phyloP scores from a whole-genome alignment of 768 basidiomycete species.

The Boletus subcaerulescens region DNA sequence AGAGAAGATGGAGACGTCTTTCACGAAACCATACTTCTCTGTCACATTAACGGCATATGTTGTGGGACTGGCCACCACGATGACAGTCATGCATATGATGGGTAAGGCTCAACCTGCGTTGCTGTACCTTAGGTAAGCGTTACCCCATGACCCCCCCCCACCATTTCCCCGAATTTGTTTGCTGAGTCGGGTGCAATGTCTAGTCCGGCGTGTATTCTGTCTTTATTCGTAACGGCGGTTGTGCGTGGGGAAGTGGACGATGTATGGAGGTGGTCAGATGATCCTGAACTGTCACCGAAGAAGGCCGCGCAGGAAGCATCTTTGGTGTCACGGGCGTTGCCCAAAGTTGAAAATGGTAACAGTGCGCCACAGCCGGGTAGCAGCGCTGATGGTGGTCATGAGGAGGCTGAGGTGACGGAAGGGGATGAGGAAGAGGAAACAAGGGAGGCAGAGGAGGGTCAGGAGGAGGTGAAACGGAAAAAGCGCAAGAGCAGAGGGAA shows the following conservation, averaged over 20 bases:
- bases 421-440: slow-evolving; percentile 12
- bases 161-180: background rate
- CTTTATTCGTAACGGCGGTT: slow-evolving; percentile 58
- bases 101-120: slow-evolving; percentile 85
- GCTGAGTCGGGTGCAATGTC: background rate
- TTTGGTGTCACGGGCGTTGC: slow-evolving; percentile 11
- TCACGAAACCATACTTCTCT: slow-evolving; percentile 73
- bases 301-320: slow-evolving; percentile 12
- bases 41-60: slow-evolving; percentile 70
- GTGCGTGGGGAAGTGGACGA: slow-evolving; percentile 65
- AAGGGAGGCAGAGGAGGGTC: background rate
- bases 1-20: slow-evolving; percentile 33
- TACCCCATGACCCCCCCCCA: background rate
- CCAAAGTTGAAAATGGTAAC: slow-evolving; percentile 16
- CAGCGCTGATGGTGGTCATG: slow-evolving; percentile 15
- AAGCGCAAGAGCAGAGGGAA: slow-evolving; percentile 21
- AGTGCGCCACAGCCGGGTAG: slow-evolving; percentile 13
- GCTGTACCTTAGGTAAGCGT: slow-evolving; percentile 77
- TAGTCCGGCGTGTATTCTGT: slow-evolving; percentile 75
- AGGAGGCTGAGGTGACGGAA: slow-evolving; percentile 1
- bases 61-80: slow-evolving; percentile 68
- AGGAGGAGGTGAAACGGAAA: slow-evolving; percentile 8
- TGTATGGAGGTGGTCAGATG: slow-evolving; percentile 74
- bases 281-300: slow-evolving; percentile 29
- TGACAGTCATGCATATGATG: slow-evolving; percentile 81